These are phyloP conservation scores for Apiospora pterosperma DNA, from an alignment of 2,329 filamentous ascomycete genomes.

Conservation along the genomic window DNA sequence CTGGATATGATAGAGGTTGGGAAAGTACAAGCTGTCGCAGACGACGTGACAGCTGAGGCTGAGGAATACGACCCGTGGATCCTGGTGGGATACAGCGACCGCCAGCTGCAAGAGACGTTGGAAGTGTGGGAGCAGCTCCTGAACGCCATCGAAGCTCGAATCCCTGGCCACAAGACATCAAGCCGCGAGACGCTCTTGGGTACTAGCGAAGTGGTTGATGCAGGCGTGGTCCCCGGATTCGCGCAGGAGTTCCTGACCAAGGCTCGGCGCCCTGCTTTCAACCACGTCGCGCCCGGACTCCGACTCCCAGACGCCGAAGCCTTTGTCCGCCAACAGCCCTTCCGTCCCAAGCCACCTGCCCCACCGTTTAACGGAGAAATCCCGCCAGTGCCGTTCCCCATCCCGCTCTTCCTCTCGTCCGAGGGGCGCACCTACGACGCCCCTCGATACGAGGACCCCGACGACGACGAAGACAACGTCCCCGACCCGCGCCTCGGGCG, in stretches of 20 bases:
- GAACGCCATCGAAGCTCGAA: conserved; percentile 3
- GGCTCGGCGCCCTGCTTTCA: not conserved
- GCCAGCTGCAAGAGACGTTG: conserved; percentile 4
- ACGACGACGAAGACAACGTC: not conserved
- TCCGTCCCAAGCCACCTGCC: too few relatives aligned
- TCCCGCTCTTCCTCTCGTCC: conserved; percentile 2
- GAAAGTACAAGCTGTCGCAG: conserved; percentile 12
- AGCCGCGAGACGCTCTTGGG: not conserved
- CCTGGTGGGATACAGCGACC: conserved; percentile 12
- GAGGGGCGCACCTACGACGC: not conserved
- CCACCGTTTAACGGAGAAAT: too few relatives aligned
- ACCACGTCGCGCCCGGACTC: not conserved
- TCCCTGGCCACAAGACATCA: not conserved
- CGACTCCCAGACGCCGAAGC: not conserved
- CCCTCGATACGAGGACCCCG: not conserved
- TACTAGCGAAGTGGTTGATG: not conserved
- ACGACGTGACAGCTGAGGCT: not conserved
- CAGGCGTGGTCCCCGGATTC: not conserved
- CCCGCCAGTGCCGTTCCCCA: not conserved
- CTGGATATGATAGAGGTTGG: conserved; percentile 11
- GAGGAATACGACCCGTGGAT: conserved; percentile 11
- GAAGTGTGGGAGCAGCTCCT: conserved; percentile 4
- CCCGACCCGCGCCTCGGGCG: not conserved
- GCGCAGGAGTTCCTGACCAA: not conserved
- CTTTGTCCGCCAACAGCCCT: not conserved